These are phyloP conservation scores for Macrotyloma uniflorum DNA, from an alignment of 306 rosid species.

Conservation along the genomic window DNA sequence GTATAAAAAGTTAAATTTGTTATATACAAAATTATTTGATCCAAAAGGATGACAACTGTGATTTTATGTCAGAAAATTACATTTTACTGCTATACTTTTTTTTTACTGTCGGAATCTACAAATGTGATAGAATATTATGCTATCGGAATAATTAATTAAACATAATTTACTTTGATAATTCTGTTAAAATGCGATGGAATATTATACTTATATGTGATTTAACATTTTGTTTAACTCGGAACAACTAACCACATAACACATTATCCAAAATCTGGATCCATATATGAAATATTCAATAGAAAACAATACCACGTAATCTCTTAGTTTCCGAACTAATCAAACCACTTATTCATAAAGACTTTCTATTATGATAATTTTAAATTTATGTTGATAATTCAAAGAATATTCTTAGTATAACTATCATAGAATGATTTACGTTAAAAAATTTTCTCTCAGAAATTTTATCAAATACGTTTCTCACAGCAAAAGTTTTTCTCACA, in stretches of 20 bases:
- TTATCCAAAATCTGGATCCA: too few relatives aligned
- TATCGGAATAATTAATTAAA: neutral
- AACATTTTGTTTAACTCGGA: neutral
- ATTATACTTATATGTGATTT: neutral
- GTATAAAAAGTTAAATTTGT: neutral
- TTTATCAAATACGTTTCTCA: too few relatives aligned
- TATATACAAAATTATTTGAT: neutral
- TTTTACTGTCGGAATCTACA: neutral
- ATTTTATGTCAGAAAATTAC: neutral
- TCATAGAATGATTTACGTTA: too few relatives aligned
- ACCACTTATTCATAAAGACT: too few relatives aligned
- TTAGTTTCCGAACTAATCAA: too few relatives aligned
- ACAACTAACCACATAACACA: neutral
- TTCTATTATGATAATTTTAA: too few relatives aligned
- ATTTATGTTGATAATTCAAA: too few relatives aligned
- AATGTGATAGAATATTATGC: neutral
- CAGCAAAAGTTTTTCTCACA: too few relatives aligned
- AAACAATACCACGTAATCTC: too few relatives aligned
- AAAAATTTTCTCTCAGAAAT: too few relatives aligned
- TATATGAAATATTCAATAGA: too few relatives aligned
- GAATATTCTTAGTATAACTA: too few relatives aligned
- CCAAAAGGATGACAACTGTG: neutral
- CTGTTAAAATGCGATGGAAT: neutral
- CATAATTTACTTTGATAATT: neutral
- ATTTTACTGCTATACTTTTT: neutral